Evolutionary conservation across 2,329 filamentous ascomycete species (phyloP).

Genomic region (Corniculantispora saksenae): DNA sequence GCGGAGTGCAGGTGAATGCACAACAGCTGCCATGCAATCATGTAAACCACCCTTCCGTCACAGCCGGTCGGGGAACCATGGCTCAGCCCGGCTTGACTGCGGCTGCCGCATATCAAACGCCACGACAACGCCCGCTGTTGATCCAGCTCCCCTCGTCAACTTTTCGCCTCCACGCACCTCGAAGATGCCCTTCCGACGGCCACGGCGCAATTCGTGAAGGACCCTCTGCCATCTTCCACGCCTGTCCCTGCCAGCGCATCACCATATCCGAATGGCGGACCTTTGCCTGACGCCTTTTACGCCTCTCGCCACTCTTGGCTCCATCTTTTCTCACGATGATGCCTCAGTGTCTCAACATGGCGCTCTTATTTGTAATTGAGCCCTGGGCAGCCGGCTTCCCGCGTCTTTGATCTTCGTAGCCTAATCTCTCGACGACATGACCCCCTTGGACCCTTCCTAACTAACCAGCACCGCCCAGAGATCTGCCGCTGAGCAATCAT

Average conservation of each 20-base stretch:
- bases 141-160: neutral
- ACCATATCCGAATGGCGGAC: neutral
- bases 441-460: too few species aligned
- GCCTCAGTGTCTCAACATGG: constrained; percentile 5
- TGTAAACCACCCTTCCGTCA: neutral
- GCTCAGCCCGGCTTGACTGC: neutral
- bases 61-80: neutral
- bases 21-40: neutral
- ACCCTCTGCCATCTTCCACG: neutral
- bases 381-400: neutral
- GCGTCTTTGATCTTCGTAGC: neutral
- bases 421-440: neutral
- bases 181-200: constrained; percentile 6
- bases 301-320: neutral
- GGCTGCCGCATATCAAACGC: constrained; percentile 10
- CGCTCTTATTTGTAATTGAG: constrained; percentile 5
- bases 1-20: neutral
- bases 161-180: neutral
- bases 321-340: neutral
- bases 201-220: neutral
- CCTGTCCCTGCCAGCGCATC: neutral
- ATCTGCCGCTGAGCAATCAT: too few species aligned
- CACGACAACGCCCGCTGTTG: constrained; percentile 10
- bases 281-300: neutral
- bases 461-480: too few species aligned